Evolutionary conservation across 306 rosid genomes (phyloP), one percentile per base, ranked within the genome.

Genomic region (Quercus ilex): DNA sequence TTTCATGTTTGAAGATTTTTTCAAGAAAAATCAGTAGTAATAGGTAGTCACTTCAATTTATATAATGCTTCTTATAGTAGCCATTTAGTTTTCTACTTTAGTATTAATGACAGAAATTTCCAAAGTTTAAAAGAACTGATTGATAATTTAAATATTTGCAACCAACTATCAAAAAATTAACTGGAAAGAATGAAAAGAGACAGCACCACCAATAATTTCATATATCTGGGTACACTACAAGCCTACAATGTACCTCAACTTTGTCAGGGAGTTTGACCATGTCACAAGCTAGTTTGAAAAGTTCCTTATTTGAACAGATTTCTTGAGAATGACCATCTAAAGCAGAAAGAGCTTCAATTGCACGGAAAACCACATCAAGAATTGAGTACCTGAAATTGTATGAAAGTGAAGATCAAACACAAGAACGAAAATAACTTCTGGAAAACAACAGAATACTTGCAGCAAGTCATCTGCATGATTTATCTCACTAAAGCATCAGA

Each of bases 321-420:
- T 91, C 92, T 74, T 77, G 90, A 85, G 95, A 95, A 87, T 90
- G 85, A 35, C 84, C 90, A 77, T 95, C 97, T 57, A 90, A 51
- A 69, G 86, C 88, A 78, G 99, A 92, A 79, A 95, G 89, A 20
- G 92, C 88, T 89, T 91, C 99, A 78, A 89, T 84, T 59, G 89
- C 81, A 28, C 88, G 92, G 77, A 95, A 97, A 78, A 90, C 76
- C 77, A 82, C 86, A 78, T 95, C 98, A 76, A 92, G 90, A 85
- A 92, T 78, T 73, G 91, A 64, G 79, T 90, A 90, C 91, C 99
- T 92, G 92, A 84, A 82, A 85, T 68, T 7, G 64, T 67, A 75
- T 64, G 80, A 77, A 31, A 77, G 71, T 75, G 71, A 68, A 68
- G 35, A 38, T 19, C 51, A 68, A 33, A 35, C 20, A 18, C 51